Conservation (phyloP, 2,329 filamentous ascomycete genomes). For the Neofusicoccum parvum region DNA sequence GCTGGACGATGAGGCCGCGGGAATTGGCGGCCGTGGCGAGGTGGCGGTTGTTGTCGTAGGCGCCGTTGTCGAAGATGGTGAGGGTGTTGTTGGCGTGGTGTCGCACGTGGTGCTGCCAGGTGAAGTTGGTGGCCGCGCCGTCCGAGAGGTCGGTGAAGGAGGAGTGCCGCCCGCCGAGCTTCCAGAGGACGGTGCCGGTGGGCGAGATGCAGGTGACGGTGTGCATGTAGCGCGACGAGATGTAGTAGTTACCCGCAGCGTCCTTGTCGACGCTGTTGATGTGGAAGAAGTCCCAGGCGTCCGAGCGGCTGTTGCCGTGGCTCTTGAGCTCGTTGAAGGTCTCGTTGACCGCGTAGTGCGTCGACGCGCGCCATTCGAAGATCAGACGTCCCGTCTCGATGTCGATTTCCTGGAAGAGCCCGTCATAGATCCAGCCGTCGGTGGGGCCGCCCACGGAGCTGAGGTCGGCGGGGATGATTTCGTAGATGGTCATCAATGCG, state of each 20-base stretch:
- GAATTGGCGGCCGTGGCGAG: constrained; percentile 39
- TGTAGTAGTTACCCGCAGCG: constrained; percentile 29
- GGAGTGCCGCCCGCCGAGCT: constrained; percentile 52
- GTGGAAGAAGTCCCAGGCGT: constrained; percentile 46
- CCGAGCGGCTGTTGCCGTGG: constrained; percentile 33
- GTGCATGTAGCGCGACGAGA: constrained; percentile 28
- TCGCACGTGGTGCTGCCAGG: constrained; percentile 56
- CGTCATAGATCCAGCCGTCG: constrained; percentile 47
- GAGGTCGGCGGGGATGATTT: constrained; percentile 43
- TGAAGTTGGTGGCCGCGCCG: constrained; percentile 50
- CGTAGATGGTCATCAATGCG: constrained; percentile 47
- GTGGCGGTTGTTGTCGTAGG: constrained; percentile 34
- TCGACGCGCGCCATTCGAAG: constrained; percentile 45
- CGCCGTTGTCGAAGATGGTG: constrained; percentile 46
- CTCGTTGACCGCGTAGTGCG: constrained; percentile 38
- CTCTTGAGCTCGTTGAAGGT: constrained; percentile 29
- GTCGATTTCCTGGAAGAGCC: constrained; percentile 48
- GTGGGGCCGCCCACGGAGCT: constrained; percentile 36
- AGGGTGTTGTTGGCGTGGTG: constrained; percentile 33
- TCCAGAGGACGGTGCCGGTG: constrained; percentile 53
- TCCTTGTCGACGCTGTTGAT: constrained; percentile 43
- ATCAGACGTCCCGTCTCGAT: constrained; percentile 42
- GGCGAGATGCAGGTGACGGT: constrained; percentile 30
- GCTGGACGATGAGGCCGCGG: constrained; percentile 42
- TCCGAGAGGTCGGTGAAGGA: constrained; percentile 45